These are phyloP conservation scores for Chamaecyparis obtusa DNA, from an alignment of 75 land plant species.

Conservation along the genomic window DNA sequence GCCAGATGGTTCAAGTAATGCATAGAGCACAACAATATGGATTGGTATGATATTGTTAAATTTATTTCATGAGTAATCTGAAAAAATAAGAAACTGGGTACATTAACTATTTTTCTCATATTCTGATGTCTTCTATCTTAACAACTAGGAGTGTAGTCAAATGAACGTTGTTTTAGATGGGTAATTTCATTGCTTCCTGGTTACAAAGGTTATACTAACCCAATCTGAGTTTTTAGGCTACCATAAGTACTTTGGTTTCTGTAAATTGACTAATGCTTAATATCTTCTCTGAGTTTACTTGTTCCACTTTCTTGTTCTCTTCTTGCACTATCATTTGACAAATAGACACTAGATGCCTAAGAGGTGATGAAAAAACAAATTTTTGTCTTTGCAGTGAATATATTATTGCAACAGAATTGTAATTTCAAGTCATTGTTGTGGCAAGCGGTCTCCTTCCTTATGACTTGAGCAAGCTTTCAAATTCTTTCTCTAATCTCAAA, in stretches of 20 bases:
- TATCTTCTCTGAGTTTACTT: not conserved
- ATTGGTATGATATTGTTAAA: conserved; percentile 43
- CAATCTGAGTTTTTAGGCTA: not conserved
- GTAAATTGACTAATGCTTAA: not conserved
- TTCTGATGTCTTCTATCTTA: not conserved
- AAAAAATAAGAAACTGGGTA: too few relatives aligned
- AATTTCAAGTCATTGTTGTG: not conserved
- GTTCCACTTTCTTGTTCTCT: not conserved
- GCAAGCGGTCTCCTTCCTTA: not conserved
- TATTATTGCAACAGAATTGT: too few relatives aligned
- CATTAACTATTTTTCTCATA: not conserved
- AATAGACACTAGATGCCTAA: too few relatives aligned
- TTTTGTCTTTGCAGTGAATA: not conserved
- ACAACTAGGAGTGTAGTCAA: not conserved
- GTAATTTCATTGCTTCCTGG: not conserved
- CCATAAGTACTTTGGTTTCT: not conserved
- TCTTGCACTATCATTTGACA: not conserved
- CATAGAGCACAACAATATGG: conserved; percentile 68
- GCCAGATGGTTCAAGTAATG: conserved; percentile 81
- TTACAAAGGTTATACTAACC: not conserved
- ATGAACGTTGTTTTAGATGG: not conserved
- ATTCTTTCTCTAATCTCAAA: conserved; percentile 35
- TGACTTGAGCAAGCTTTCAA: not conserved
- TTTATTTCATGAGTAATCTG: too few relatives aligned
- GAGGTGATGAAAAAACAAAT: not conserved